Evolutionary conservation across 1,284 basidiomycete genomes (phyloP), one percentile per base, ranked within the genome.

Genomic region (Ustilago vetiveriae): DNA sequence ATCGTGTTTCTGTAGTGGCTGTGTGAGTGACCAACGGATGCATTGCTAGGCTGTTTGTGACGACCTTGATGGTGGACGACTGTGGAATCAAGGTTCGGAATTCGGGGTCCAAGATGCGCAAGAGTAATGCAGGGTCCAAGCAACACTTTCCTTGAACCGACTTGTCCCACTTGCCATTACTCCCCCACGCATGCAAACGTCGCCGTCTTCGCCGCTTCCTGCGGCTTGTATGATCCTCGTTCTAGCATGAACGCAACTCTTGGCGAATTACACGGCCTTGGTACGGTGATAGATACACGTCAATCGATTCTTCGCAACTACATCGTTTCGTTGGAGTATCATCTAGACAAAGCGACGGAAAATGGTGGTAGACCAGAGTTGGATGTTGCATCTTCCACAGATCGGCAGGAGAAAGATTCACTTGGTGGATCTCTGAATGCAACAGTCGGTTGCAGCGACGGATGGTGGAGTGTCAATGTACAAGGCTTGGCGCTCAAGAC

Each of bases 101-200:
- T n/a, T 50, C 48, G 48, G 48, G 35, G 29, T 16, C 11, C 23
- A 10, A 21, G n/a, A 37, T 17, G 40, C 37, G 33, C 21, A 33
- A 11, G 3, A 21, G 10, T 33, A 29, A 47, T 43, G 46, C 57
- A 59, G 57, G 57, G 57, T 53, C 57, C 57, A 59, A 33, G n/a
- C n/a, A n/a, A n/a, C n/a, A n/a, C n/a, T n/a, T n/a, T n/a, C n/a
- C n/a, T n/a, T n/a, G n/a, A n/a, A n/a, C n/a, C n/a, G n/a, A n/a
- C n/a, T n/a, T n/a, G n/a, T n/a, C n/a, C n/a, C n/a, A n/a, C n/a
- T n/a, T n/a, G n/a, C n/a, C n/a, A n/a, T n/a, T n/a, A n/a, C n/a
- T n/a, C n/a, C n/a, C n/a, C n/a, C n/a, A n/a, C n/a, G n/a, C n/a
- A n/a, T n/a, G n/a, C n/a, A n/a, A n/a, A n/a, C n/a, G n/a, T n/a